These are phyloP conservation scores for Cyclotella baltica DNA, from an alignment of 108 stramenopile species.

Conservation along the genomic window DNA sequence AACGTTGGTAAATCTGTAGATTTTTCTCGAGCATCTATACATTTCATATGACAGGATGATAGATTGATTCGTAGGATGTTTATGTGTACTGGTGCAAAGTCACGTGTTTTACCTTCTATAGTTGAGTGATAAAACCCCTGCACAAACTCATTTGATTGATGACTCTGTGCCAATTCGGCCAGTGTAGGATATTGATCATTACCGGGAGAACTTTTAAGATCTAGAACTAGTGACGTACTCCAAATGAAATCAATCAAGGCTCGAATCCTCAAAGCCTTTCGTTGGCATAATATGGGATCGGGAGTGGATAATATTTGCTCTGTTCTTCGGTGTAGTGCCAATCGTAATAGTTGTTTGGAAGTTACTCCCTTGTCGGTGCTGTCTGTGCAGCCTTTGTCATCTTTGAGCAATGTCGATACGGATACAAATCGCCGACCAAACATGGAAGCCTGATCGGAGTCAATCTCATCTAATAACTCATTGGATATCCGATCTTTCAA, in stretches of 20 bases:
- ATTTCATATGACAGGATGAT: slow-evolving; percentile 33
- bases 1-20: slow-evolving; percentile 28
- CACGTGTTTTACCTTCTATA: slow-evolving; percentile 24
- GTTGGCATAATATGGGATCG: slow-evolving; percentile 20
- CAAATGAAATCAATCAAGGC: slow-evolving; percentile 47
- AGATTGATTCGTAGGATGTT: slow-evolving; percentile 40
- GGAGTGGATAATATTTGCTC: slow-evolving; percentile 38
- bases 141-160: slow-evolving; percentile 25
- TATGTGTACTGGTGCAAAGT: slow-evolving; percentile 48
- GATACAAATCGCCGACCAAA: slow-evolving; percentile 44
- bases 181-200: slow-evolving; percentile 22
- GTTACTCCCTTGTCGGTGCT: too few relatives aligned
- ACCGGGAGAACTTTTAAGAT: not conserved
- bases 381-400: slow-evolving; percentile 8
- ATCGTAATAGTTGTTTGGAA: slow-evolving; percentile 29
- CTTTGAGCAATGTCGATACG: slow-evolving; percentile 29
- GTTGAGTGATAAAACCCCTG: slow-evolving; percentile 45
- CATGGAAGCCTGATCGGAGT: slow-evolving; percentile 41
- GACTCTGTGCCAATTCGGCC: slow-evolving; percentile 9
- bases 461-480: slow-evolving; percentile 39
- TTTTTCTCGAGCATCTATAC: slow-evolving; percentile 26
- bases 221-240: slow-evolving; percentile 35
- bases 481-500: slow-evolving; percentile 17
- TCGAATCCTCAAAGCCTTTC: slow-evolving; percentile 38
- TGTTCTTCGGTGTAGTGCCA: slow-evolving; percentile 41